A percentile compares a stretch with the other conserved stretches of the same genome.
Evolutionary conservation across 371 early-diverging fungal genomes (phyloP).

Genomic region (Phascolomyces articulosus): DNA sequence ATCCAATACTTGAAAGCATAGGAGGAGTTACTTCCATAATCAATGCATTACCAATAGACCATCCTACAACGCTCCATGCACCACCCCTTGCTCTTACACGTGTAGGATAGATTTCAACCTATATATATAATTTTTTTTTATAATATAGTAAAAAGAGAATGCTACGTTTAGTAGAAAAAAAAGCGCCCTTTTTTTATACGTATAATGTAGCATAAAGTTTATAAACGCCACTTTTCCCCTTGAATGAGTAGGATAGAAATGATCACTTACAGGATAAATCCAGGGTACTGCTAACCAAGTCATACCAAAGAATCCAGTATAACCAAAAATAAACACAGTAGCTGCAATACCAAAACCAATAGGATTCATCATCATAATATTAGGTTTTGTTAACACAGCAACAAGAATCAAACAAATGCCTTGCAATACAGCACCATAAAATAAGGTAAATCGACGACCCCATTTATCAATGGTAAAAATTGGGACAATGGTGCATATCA

Average conservation of each 20-base stretch:
- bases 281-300: conserved; percentile 49
- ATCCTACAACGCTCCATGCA: conserved; percentile 46
- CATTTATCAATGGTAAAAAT: conserved; percentile 40
- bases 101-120: conserved; percentile 39
- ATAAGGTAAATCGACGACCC: conserved; percentile 38
- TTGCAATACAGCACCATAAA: conserved; percentile 39
- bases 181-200: too few species aligned
- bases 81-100: conserved; percentile 45
- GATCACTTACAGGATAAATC: conserved; percentile 38
- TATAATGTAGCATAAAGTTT: too few species aligned
- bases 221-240: too few species aligned
- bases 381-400: conserved; percentile 36
- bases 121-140: not conserved
- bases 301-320: conserved; percentile 46
- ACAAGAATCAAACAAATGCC: conserved; percentile 37
- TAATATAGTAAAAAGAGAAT: too few species aligned
- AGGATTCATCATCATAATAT: conserved; percentile 29
- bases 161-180: too few species aligned
- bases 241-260: not conserved
- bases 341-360: conserved; percentile 36
- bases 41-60: conserved; percentile 42
- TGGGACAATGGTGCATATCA: conserved; percentile 37
- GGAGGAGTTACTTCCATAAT: conserved; percentile 48
- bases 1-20: conserved; percentile 38
- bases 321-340: conserved; percentile 41